Base-by-base conservation (phyloP, 1,139 yeast genomes). In the Scheffersomyces segobiensis region DNA sequence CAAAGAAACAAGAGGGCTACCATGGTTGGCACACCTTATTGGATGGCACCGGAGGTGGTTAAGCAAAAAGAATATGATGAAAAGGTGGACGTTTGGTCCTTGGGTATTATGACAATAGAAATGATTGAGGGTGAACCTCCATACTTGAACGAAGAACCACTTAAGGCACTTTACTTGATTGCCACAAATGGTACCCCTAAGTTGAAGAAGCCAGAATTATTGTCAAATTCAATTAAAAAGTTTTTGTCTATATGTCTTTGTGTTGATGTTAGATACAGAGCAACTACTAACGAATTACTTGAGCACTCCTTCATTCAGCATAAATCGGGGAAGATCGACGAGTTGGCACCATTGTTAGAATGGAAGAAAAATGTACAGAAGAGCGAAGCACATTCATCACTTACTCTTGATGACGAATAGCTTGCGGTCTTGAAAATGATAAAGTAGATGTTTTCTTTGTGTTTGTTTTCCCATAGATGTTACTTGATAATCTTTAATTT, bases 41-140 rank as follows among this genome's bases (percentile, higher is more conserved):
- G 99, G 99, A 95, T 95, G 99, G 99, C 99, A 0, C 99, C 99
- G 3, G 99, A 95, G 76, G 98, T 95, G 54, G 98, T 95, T 56
- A 91, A 93, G 74, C 98, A 93, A 68, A 92, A 93, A 74, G 97
- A 93, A 69, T 95, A 95, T 69, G 99, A 93, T 67, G 97, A 91
- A 65, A 95, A 95, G 73, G 98, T 95, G 22, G 99, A 95, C 74
- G 96, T 96, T 49, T 95, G 99, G 99, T 92, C 97, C 3, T 79
- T 95, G 62, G 99, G 99, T 63, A 95, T 95, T 65, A 96, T 95
- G 98, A 91, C 97, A 1, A 95, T 95, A 67, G 99, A 95, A 76
- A 93, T 95, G 98, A 89, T 95, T 63, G 99, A 95, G 76, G 96
- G 97, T 24, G 99, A 95, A 71, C 99, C 99, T 10, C 99, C 99